Evolutionary conservation across 352 stramenopile species (phyloP).

Genomic region (Pseudoperonospora humuli): DNA sequence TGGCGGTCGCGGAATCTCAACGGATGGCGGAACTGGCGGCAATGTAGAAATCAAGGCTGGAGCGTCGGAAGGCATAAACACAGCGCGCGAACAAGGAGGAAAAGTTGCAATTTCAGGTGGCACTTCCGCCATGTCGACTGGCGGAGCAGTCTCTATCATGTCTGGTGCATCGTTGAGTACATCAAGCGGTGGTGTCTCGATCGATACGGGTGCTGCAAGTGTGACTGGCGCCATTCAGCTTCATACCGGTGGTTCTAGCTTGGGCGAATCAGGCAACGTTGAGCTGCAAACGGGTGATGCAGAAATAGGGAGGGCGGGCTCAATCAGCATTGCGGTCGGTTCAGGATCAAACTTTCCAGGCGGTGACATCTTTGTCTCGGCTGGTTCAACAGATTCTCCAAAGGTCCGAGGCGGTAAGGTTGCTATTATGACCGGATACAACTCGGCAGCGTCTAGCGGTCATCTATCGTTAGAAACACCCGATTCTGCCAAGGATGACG

Average conservation of each 20-base stretch:
- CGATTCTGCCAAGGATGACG: conserved; percentile 25
- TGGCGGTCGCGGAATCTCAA: conserved; percentile 37
- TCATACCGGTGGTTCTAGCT: conserved; percentile 26
- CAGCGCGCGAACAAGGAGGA: conserved; percentile 29
- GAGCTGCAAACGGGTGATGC: conserved; percentile 35
- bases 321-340: conserved; percentile 40
- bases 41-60: conserved; percentile 43
- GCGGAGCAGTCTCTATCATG: conserved; percentile 35
- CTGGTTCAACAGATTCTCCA: conserved; percentile 28
- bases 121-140: conserved; percentile 27
- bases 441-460: conserved; percentile 33
- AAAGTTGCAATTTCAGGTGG: conserved; percentile 33
- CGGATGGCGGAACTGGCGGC: conserved; percentile 49
- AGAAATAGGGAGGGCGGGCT: conserved; percentile 28
- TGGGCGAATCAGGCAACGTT: conserved; percentile 36
- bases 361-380: conserved; percentile 36
- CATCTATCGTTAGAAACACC: conserved; percentile 31
- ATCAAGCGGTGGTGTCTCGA: conserved; percentile 36
- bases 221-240: conserved; percentile 30
- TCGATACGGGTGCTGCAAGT: conserved; percentile 28
- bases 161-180: conserved; percentile 31
- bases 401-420: conserved; percentile 32
- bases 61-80: conserved; percentile 32
- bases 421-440: conserved; percentile 35
- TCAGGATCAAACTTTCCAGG: conserved; percentile 23